Evolutionary conservation across 208 protist species (phyloP), one percentile per base, ranked within the genome.

Genomic region (Crithidia thermophila): DNA sequence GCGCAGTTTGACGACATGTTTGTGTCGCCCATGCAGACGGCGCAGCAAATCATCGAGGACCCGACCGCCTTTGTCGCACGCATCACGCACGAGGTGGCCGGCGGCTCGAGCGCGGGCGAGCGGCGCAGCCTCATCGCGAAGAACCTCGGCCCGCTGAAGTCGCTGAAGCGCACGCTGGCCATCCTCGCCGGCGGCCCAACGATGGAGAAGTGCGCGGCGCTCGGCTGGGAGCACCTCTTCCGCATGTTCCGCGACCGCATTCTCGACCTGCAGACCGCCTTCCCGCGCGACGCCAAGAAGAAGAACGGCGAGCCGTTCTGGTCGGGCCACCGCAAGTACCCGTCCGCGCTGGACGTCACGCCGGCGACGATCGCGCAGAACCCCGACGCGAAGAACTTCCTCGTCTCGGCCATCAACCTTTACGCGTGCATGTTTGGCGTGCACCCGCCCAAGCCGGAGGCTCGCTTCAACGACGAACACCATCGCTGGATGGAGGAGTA

Each of bases 221-320:
- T 98, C 88, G 98, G 98, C 20, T 94, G 98, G 71, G 73, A 96
- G 6, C 59, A 89, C 13, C 98, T 99, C 72, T 94, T 99, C 80
- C 82, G 95, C 52, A 77, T 97, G 11, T 99, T 98, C 73, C 79
- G 91, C 57, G 91, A 99, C 72, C 84, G 89, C 18, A 99, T 99
- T 75, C 56, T 84, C 51, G 96, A 99, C 76, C 87, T 99, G 20
- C 94, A 99, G 56, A 87, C 84, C 39, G 95, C 96, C 59, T 99
- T 99, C 81, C 99, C 99, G 11, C 55, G 77, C 20, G 98, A 99
- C 82, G 81, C 94, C 63, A 82, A 96, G 21, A 99, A 94, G 31
- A 95, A 93, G 50, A 90, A 94, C 65, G 94, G 94, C 30, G 93
- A 94, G 39, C 72, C 79, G 14, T 98, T 98, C 75, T 98, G 95